Evolutionary conservation across 352 stramenopile genomes (phyloP).

Genomic region (Thraustochytrium striatum): DNA sequence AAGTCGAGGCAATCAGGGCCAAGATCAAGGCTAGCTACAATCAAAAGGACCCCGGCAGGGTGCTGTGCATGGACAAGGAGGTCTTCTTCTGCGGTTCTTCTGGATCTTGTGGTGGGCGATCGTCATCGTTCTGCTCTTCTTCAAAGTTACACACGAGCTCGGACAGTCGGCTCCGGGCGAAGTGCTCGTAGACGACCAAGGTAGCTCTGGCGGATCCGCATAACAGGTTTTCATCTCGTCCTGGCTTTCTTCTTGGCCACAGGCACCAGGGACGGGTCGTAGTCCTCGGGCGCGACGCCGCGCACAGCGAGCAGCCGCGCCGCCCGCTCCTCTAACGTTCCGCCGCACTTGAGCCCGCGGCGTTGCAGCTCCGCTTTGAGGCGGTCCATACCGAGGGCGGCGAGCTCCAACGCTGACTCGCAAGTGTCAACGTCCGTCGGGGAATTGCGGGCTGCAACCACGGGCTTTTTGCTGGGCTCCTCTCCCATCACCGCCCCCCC

Average conservation of each 20-base stretch:
- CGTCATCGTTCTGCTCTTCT: background rate
- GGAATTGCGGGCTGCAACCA: no score
- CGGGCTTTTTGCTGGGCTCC: background rate
- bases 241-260: background rate
- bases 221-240: background rate
- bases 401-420: slow-evolving; percentile 65
- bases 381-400: slow-evolving; percentile 75
- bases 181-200: background rate
- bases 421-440: slow-evolving; percentile 65
- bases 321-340: slow-evolving; percentile 81
- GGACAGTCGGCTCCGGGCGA: background rate
- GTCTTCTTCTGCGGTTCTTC: slow-evolving; percentile 7
- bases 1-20: no score
- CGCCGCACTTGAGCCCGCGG: slow-evolving; percentile 92
- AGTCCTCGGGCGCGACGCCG: slow-evolving; percentile 79
- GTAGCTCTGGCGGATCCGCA: no score
- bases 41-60: background rate
- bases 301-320: slow-evolving; percentile 83
- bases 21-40: background rate
- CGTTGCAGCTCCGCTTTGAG: slow-evolving; percentile 84
- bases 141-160: slow-evolving; percentile 10
- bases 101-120: slow-evolving; percentile 31
- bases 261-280: slow-evolving; percentile 65
- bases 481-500: background rate
- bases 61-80: background rate